Base-by-base conservation (phyloP, 768 basidiomycete genomes). In the Boletellus sp. region DNA sequence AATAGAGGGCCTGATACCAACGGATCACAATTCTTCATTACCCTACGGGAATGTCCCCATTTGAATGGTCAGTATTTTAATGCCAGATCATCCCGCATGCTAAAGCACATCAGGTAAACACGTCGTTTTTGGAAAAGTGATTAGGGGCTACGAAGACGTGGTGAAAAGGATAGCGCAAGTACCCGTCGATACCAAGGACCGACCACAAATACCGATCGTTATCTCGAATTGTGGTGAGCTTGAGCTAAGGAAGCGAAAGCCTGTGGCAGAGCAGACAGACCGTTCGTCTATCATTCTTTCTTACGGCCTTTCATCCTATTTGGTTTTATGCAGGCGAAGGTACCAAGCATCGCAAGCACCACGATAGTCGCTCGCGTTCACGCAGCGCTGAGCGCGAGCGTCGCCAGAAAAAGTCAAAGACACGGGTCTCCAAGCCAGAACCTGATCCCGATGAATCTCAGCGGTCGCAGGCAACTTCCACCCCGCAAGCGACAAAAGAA, bases 1-100 rank as follows among this genome's bases (percentile, higher is more conserved):
- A 95, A 95, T 66, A 79, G 79, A 55, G 88, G 88, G 3, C 83
- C 86, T 1, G 74, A 87, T 67, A 94, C 92, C 32, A 94, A 94
- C 56, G 83, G 85, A 33, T 88, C 85, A 1, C 92, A 94, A 55
- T 94, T 87, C 63, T 94, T 94, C 63, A 74, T 94, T 53, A 91
- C 92, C 19, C 75, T 94, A 11, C 75, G 78, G n/a, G 76, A 79
- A 15, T 83, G 87, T 52, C 80, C 84, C 4, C 88, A 91, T 63
- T 66, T 91, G 39, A 78, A 87, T 61, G 90, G 90, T 74, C 69
- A 69, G 70, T 54, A 0, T 44, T 37, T 45, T 1, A 0, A 33
- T 40, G 19, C 5, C 12, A n/a, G n/a, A 34, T 28, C 8, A 28
- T 42, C 24, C 37, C 38, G 15, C 54, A 12, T 34, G 31, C 48